A percentile compares a stretch with the other conserved stretches of the same genome.
These are phyloP conservation scores for Talaromyces thailandensis DNA, from an alignment of 495 filamentous ascomycete genomes.

Conservation along the genomic window DNA sequence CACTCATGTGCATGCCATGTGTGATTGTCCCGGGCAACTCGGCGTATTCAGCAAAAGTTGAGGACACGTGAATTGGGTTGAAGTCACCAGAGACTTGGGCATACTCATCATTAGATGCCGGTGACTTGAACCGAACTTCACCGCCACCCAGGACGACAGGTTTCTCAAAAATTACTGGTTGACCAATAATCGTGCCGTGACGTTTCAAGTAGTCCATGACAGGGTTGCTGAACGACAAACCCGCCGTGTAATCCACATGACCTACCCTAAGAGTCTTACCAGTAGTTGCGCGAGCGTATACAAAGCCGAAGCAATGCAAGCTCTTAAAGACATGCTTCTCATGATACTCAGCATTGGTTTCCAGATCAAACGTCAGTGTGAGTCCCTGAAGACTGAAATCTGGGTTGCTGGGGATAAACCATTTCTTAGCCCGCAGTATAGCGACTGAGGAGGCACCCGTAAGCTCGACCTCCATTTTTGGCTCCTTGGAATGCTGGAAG, in stretches of 20 bases:
- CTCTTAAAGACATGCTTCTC: constrained; percentile 8
- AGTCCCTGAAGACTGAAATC: constrained; percentile 10
- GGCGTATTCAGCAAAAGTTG: constrained; percentile 91
- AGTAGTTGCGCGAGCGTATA: too few relatives aligned
- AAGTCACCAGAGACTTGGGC: constrained; percentile 94
- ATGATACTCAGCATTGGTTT: constrained; percentile 9
- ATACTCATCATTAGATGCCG: constrained; percentile 92
- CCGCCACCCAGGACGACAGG: constrained; percentile 1
- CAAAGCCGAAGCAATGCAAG: constrained; percentile 6
- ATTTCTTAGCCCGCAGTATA: constrained; percentile 14
- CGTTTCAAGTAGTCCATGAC: constrained; percentile 20
- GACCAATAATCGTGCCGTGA: constrained; percentile 7
- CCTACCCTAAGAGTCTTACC: neutral
- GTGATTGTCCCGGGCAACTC: constrained; percentile 46
- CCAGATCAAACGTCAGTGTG: constrained; percentile 11
- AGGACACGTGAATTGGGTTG: constrained; percentile 96
- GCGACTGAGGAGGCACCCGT: constrained; percentile 8
- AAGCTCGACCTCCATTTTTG: constrained; percentile 8
- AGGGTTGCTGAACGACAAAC: constrained; percentile 13
- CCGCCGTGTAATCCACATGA: constrained; percentile 1
- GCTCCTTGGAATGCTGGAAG: constrained; percentile 13
- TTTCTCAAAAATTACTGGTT: constrained; percentile 8
- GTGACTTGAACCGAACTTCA: constrained; percentile 55
- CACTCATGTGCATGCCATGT: constrained; percentile 96
- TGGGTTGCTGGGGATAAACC: constrained; percentile 11